A percentile compares a stretch with the other conserved stretches of the same genome.
These are phyloP conservation scores for Cyberlindnera lachancei DNA, from an alignment of 805 yeast genomes.

Conservation along the genomic window DNA sequence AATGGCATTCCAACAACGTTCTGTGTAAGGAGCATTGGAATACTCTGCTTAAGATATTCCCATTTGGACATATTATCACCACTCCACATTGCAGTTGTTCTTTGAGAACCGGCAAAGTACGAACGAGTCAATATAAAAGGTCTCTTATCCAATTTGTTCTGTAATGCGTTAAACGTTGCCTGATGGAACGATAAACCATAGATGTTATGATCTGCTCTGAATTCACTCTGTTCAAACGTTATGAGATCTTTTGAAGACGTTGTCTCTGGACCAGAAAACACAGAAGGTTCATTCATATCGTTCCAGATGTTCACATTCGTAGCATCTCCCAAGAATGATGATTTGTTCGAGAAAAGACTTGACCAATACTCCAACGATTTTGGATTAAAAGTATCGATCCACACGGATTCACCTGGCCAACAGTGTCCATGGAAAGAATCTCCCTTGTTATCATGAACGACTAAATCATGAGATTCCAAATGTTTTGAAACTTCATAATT, in stretches of 20 bases:
- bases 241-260: constrained; percentile 75
- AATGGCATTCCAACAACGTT: constrained; percentile 86
- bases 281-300: constrained; percentile 97
- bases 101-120: constrained; percentile 85
- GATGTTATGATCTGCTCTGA: constrained; percentile 83
- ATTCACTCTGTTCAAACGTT: constrained; percentile 80
- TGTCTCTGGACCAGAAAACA: constrained; percentile 93
- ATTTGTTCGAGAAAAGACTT: constrained; percentile 39
- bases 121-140: constrained; percentile 88
- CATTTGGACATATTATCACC: constrained; percentile 94
- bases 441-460: constrained; percentile 40
- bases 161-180: constrained; percentile 64
- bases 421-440: constrained; percentile 74
- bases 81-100: constrained; percentile 93
- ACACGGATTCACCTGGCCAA: constrained; percentile 95
- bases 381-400: constrained; percentile 85
- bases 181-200: constrained; percentile 78
- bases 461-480: constrained; percentile 35
- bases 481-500: constrained; percentile 58
- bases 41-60: constrained; percentile 73
- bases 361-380: constrained; percentile 55
- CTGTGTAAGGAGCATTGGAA: constrained; percentile 82
- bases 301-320: constrained; percentile 85
- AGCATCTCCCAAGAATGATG: constrained; percentile 38
- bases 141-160: constrained; percentile 47